phyloP scores from a whole-genome alignment of 345 rosid genomes.

The Salix arbutifolia region DNA sequence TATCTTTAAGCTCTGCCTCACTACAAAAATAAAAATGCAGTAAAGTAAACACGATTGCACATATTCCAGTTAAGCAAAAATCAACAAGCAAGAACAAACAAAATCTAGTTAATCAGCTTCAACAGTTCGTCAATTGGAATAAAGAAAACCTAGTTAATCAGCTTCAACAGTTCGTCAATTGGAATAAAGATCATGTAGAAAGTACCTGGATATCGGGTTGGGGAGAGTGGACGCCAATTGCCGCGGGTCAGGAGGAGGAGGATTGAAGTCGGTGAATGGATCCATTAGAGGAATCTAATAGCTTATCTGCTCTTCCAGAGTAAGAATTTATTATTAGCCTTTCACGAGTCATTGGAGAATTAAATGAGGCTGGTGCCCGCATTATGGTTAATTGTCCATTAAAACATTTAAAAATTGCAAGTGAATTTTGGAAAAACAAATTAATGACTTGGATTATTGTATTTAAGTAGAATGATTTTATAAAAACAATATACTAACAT shows the following conservation, averaged over 20 bases:
- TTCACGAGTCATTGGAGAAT: no score
- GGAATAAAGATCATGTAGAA: no score
- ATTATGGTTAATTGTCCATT: no score
- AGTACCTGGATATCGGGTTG: constrained; percentile 26
- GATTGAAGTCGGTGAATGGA: constrained; percentile 27
- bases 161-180: not conserved
- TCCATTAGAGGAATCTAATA: not conserved
- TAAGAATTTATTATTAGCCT: no score
- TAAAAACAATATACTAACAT: no score
- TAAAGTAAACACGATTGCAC: not conserved
- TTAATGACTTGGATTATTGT: no score
- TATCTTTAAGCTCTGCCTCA: constrained; percentile 42
- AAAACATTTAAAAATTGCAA: no score
- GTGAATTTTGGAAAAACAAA: no score
- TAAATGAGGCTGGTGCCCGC: no score
- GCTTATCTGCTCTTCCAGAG: not conserved
- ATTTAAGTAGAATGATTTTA: no score
- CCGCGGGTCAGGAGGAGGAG: constrained; percentile 17
- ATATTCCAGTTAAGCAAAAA: not conserved
- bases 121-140: not conserved
- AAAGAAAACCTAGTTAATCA: not conserved
- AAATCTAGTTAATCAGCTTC: not conserved
- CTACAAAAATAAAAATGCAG: constrained; percentile 18
- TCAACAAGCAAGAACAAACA: not conserved
- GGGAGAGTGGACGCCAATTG: constrained; percentile 15